Evolutionary conservation across 768 basidiomycete genomes (phyloP).

Genomic region (Tylopilus plumbeoviolaceoides): DNA sequence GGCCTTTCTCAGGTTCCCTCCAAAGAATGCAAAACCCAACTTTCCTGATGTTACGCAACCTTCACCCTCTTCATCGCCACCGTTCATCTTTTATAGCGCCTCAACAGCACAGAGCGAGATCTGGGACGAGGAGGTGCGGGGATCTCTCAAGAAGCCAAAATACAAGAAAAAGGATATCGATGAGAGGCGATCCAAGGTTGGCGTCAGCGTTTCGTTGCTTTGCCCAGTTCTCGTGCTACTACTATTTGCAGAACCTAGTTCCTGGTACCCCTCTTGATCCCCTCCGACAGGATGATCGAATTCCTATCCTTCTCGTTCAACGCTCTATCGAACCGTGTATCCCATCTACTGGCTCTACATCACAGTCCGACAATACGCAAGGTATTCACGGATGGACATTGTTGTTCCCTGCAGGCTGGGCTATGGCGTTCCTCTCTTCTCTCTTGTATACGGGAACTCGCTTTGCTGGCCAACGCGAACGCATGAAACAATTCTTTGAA

Average conservation of each 20-base stretch:
- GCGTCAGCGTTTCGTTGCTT: neutral
- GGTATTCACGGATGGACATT: constrained; percentile 84
- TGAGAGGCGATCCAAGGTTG: constrained; percentile 69
- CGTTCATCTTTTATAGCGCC: constrained; percentile 46
- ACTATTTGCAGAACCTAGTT: constrained; percentile 53
- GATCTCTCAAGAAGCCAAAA: constrained; percentile 51
- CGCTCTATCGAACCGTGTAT: constrained; percentile 52
- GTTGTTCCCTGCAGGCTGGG: constrained; percentile 84
- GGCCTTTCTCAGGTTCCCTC: constrained; percentile 63
- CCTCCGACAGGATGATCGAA: constrained; percentile 70
- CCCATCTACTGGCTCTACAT: constrained; percentile 9
- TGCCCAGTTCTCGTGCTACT: neutral
- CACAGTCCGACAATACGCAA: constrained; percentile 29
- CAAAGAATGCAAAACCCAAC: constrained; percentile 59
- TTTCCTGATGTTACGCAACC: constrained; percentile 25
- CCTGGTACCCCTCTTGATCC: constrained; percentile 74
- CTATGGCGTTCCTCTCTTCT: constrained; percentile 84
- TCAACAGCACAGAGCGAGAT: constrained; percentile 62
- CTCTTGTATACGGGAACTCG: constrained; percentile 80
- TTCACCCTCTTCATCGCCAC: constrained; percentile 22
- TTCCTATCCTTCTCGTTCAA: constrained; percentile 83
- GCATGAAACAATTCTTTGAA: constrained; percentile 78
- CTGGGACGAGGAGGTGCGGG: constrained; percentile 63
- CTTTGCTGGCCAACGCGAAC: constrained; percentile 81
- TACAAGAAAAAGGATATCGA: constrained; percentile 87